Percentiles rank a stretch among this genome's conserved stretches.
Evolutionary conservation across 306 rosid species (phyloP).

Genomic region (Vigna reflexopilosa): DNA sequence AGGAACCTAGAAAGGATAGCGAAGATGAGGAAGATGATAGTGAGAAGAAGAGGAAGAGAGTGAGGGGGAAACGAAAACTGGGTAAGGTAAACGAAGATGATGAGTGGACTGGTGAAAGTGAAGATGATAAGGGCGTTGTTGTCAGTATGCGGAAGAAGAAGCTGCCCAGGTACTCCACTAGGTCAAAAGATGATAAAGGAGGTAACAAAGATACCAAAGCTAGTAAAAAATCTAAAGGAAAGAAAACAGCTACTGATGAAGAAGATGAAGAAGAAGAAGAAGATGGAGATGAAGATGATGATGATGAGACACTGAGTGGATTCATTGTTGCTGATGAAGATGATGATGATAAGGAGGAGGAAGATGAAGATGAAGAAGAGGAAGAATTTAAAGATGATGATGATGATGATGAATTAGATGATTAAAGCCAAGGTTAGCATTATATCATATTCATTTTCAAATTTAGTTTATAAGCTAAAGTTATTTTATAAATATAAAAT

Average conservation of each 20-base stretch:
- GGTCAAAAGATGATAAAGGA: slow-evolving; percentile 53
- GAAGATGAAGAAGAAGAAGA: slow-evolving; percentile 37
- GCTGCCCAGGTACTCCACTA: slow-evolving; percentile 63
- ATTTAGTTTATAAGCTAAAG: neutral
- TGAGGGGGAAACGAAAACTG: slow-evolving; percentile 58
- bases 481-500: neutral
- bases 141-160: slow-evolving; percentile 53
- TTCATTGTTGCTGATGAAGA: slow-evolving; percentile 69
- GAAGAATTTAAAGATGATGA: slow-evolving; percentile 55
- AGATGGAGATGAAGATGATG: slow-evolving; percentile 50
- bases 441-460: neutral
- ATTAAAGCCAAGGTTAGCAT: slow-evolving; percentile 18
- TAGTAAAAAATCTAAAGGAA: slow-evolving; percentile 44
- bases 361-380: slow-evolving; percentile 50
- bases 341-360: slow-evolving; percentile 47
- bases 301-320: slow-evolving; percentile 63
- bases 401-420: slow-evolving; percentile 28
- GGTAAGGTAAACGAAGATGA: slow-evolving; percentile 56
- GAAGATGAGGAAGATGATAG: slow-evolving; percentile 55
- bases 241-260: slow-evolving; percentile 43
- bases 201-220: slow-evolving; percentile 39
- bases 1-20: slow-evolving; percentile 61
- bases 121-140: slow-evolving; percentile 55
- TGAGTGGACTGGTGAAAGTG: slow-evolving; percentile 76
- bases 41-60: slow-evolving; percentile 44